Percentiles rank a stretch among this genome's conserved stretches.
Evolutionary conservation across 768 basidiomycete genomes (phyloP).

Genomic region (Tulasnella sp.): DNA sequence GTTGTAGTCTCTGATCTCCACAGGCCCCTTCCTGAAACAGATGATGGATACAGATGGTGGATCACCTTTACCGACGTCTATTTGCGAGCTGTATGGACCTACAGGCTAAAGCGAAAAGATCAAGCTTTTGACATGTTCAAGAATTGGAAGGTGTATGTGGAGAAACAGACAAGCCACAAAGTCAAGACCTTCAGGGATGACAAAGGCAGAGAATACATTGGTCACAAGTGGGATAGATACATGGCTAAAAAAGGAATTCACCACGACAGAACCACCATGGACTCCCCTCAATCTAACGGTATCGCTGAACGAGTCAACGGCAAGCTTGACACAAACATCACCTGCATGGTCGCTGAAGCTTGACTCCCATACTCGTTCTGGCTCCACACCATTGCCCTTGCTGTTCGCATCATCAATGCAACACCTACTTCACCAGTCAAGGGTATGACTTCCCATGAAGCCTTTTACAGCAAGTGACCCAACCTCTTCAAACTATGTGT

Average conservation of each 20-base stretch:
- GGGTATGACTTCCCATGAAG: slow-evolving; percentile 14
- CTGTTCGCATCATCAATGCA: neutral
- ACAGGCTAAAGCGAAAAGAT: neutral
- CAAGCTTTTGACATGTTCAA: slow-evolving; percentile 13
- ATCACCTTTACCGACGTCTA: slow-evolving; percentile 14
- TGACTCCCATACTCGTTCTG: slow-evolving; percentile 13
- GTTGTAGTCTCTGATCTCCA: slow-evolving; percentile 12
- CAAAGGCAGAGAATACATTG: slow-evolving; percentile 18
- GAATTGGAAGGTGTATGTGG: neutral
- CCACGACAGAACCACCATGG: slow-evolving; percentile 5
- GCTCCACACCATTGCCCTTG: neutral
- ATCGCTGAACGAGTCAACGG: slow-evolving; percentile 13
- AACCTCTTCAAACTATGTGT: slow-evolving; percentile 27
- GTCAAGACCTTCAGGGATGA: slow-evolving; percentile 10
- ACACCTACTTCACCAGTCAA: neutral
- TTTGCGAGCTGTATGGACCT: neutral
- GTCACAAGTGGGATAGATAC: neutral
- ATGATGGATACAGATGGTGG: slow-evolving; percentile 13
- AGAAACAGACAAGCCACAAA: slow-evolving; percentile 6
- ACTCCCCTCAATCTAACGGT: slow-evolving; percentile 18
- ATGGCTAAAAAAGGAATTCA: slow-evolving; percentile 1
- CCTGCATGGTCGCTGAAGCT: neutral
- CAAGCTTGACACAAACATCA: neutral
- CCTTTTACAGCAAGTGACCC: slow-evolving; percentile 7
- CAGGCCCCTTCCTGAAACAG: neutral